Evolutionary conservation across 805 yeast species (phyloP), one percentile per base, ranked within the genome.

Genomic region (Yarrowia keelungensis): DNA sequence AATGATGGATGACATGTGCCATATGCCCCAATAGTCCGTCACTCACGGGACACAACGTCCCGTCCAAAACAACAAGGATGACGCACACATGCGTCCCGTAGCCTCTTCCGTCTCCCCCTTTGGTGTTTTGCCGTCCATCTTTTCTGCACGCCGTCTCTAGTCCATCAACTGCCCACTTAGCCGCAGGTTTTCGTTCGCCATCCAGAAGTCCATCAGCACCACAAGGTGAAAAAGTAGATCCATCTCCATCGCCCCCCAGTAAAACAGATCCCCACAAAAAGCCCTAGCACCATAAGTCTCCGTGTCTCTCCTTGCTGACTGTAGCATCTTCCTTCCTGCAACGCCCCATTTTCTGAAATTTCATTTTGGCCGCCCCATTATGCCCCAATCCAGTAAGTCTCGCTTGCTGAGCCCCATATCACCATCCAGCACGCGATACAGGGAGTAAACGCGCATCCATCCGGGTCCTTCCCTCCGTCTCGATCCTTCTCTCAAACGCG

Each of bases 61-160:
- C 32, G 32, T 26, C 32, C 32, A 26, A 26, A 26, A 26, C 32
- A 26, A 26, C 32, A 45, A 45, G 19, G 11, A 15, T 42, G 46
- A 42, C 46, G 46, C 46, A 42, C 46, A n/a, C 19, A 42, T 42
- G 46, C 46, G 46, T 42, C 26, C 47, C 9, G 47, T 45, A 45
- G 47, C 47, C 26, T 10, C 8, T 42, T 26, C 32, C 32, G 32
- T 26, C 32, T 26, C 32, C 32, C 46, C 46, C 19, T 4, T 45
- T 16, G 47, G 8, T 19, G 7, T 19, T 16, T 19, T 45, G 47
- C 47, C 12, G 26, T 15, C 47, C 47, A 45, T 42, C 19, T 42
- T 42, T n/a, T n/a, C 19, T n/a, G 4, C 32, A 26, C 32, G 32
- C 32, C 7, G 32, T 26, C 7, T 26, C 32, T 26, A 26, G 32